These are phyloP conservation scores for Fraxinus sp. DNA, from an alignment of 305 asterid genomes.

Conservation along the genomic window DNA sequence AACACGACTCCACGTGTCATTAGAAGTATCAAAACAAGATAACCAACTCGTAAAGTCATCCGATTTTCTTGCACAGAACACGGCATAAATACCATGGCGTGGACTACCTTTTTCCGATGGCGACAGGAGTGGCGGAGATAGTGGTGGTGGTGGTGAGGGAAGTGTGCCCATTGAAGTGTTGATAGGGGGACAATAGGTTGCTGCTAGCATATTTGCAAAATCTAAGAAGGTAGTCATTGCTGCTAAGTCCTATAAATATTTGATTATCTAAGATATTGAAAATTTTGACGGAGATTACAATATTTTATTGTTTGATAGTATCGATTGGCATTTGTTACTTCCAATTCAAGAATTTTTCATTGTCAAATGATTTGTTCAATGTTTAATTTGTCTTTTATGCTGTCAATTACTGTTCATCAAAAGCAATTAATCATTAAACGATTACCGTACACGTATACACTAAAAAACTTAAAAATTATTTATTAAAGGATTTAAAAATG, in stretches of 20 bases:
- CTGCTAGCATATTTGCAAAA: background rate
- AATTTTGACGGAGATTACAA: constrained; percentile 16
- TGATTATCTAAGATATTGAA: background rate
- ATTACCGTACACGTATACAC: background rate
- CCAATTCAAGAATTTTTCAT: background rate
- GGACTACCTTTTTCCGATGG: constrained; percentile 14
- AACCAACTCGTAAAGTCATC: constrained; percentile 30
- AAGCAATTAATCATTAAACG: background rate
- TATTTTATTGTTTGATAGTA: constrained; percentile 2
- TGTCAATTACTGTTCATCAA: background rate
- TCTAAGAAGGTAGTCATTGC: background rate
- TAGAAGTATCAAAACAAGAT: constrained; percentile 29
- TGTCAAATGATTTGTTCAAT: background rate
- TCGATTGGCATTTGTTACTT: background rate
- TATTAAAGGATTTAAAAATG: background rate
- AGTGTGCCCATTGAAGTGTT: constrained; percentile 21
- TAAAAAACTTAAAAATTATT: background rate
- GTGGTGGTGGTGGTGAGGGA: constrained; percentile 8
- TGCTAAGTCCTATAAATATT: background rate
- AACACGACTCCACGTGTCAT: constrained; percentile 25
- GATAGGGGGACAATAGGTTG: background rate
- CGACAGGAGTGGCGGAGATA: background rate
- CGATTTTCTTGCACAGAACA: constrained; percentile 29
- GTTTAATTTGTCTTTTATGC: background rate
- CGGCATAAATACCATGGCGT: constrained; percentile 25